A percentile compares a stretch with the other conserved stretches of the same genome.
These are phyloP conservation scores for Fragaria vesca DNA, from an alignment of 306 rosid genomes.

Conservation along the genomic window DNA sequence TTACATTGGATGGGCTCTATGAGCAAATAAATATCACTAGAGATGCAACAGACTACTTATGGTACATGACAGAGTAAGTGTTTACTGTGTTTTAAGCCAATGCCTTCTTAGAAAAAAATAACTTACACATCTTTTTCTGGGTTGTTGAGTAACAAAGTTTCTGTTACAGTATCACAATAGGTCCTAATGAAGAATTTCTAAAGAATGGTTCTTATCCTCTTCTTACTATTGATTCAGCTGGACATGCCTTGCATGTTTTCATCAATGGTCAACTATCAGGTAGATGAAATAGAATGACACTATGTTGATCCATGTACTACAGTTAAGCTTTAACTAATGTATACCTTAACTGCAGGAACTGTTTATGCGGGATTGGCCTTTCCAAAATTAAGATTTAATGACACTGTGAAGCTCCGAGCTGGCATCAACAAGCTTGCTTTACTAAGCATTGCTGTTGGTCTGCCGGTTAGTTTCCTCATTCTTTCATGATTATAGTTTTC, in stretches of 20 bases:
- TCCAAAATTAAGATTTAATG: slow-evolving; percentile 68
- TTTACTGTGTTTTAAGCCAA: slow-evolving; percentile 25
- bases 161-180: slow-evolving; percentile 60
- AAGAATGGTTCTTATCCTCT: slow-evolving; percentile 67
- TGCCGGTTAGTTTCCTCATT: slow-evolving; percentile 61
- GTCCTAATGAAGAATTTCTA: slow-evolving; percentile 65
- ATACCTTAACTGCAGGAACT: slow-evolving; percentile 50
- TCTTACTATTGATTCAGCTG: slow-evolving; percentile 77
- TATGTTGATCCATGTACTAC: background rate
- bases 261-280: slow-evolving; percentile 86
- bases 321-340: slow-evolving; percentile 17
- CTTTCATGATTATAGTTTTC: slow-evolving; percentile 7
- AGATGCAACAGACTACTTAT: slow-evolving; percentile 84
- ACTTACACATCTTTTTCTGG: background rate
- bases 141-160: background rate
- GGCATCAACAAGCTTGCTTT: slow-evolving; percentile 91
- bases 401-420: slow-evolving; percentile 48
- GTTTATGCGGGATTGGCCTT: slow-evolving; percentile 54
- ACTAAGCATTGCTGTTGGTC: slow-evolving; percentile 79
- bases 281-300: slow-evolving; percentile 25
- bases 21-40: slow-evolving; percentile 76
- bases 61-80: slow-evolving; percentile 93
- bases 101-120: background rate
- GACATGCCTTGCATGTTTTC: slow-evolving; percentile 86
- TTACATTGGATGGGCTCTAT: slow-evolving; percentile 52